These are phyloP conservation scores for Mortierella alpina DNA, from an alignment of 192 early-diverging fungal species.

Conservation along the genomic window DNA sequence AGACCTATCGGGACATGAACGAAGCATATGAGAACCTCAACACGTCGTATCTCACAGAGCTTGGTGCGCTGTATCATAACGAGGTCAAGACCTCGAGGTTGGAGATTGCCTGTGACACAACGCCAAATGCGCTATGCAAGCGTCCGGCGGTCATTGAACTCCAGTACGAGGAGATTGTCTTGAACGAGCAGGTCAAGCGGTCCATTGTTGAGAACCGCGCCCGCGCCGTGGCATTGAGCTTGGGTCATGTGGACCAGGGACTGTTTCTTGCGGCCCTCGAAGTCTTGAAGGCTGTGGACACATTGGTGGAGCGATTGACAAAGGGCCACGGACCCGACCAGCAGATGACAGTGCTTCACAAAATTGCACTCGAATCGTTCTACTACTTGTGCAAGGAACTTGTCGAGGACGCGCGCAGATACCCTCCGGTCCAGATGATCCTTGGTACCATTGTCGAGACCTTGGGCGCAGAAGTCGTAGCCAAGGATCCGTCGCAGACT, in stretches of 20 bases:
- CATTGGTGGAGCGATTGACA: not conserved
- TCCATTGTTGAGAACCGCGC: conserved; percentile 50
- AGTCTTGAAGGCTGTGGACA: conserved; percentile 7
- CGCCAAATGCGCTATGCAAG: conserved; percentile 48
- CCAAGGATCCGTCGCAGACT: conserved; percentile 35
- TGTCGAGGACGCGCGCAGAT: conserved; percentile 26
- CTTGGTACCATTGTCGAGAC: conserved; percentile 33
- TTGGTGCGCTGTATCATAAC: conserved; percentile 53
- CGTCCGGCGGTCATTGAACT: conserved; percentile 44
- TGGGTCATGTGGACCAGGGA: conserved; percentile 37
- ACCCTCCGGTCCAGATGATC: conserved; percentile 38
- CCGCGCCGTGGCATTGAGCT: conserved; percentile 13
- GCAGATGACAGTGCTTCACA: not conserved
- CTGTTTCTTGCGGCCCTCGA: conserved; percentile 36
- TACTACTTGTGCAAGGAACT: conserved; percentile 34
- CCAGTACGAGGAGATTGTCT: conserved; percentile 42
- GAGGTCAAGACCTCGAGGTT: conserved; percentile 33
- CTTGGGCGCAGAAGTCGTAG: conserved; percentile 31
- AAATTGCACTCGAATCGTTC: conserved; percentile 28
- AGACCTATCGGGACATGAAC: conserved; percentile 12
- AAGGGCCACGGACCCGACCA: not conserved
- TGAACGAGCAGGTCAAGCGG: conserved; percentile 27
- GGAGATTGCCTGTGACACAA: conserved; percentile 52
- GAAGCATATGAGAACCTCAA: conserved; percentile 47
- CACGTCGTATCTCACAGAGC: conserved; percentile 39